These are phyloP conservation scores for Eucalyptus tenuipes DNA, from an alignment of 345 rosid species.

Conservation along the genomic window DNA sequence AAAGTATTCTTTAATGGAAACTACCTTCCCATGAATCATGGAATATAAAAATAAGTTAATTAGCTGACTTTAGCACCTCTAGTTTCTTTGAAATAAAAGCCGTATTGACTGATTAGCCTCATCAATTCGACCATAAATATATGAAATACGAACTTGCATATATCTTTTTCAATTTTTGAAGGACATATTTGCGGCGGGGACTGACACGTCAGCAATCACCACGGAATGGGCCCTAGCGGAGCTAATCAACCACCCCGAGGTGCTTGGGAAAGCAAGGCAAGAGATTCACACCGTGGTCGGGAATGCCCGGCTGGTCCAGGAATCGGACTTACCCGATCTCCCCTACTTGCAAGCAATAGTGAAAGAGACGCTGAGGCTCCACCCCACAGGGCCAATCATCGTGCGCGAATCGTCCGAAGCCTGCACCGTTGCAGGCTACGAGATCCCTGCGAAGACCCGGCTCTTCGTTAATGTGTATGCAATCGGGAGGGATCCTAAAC, in stretches of 20 bases:
- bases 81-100: background rate
- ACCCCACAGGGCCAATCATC: constrained; percentile 56
- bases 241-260: constrained; percentile 42
- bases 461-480: constrained; percentile 44
- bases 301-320: constrained; percentile 32
- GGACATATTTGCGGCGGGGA: constrained; percentile 62
- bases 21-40: background rate
- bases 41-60: background rate
- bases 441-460: constrained; percentile 39
- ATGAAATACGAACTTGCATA: background rate
- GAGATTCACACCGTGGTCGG: constrained; percentile 39
- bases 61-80: background rate
- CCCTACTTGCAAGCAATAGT: constrained; percentile 52
- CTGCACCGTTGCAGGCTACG: constrained; percentile 23
- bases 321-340: constrained; percentile 43
- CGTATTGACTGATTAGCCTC: background rate
- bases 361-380: constrained; percentile 66
- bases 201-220: constrained; percentile 44
- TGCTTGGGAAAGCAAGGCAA: constrained; percentile 30
- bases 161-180: background rate
- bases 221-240: constrained; percentile 64
- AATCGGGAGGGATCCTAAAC: constrained; percentile 37
- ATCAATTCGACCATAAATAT: background rate
- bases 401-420: constrained; percentile 35
- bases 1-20: background rate